Conservation (phyloP, 306 rosid species). For the Chamaecrista fasciculata region DNA sequence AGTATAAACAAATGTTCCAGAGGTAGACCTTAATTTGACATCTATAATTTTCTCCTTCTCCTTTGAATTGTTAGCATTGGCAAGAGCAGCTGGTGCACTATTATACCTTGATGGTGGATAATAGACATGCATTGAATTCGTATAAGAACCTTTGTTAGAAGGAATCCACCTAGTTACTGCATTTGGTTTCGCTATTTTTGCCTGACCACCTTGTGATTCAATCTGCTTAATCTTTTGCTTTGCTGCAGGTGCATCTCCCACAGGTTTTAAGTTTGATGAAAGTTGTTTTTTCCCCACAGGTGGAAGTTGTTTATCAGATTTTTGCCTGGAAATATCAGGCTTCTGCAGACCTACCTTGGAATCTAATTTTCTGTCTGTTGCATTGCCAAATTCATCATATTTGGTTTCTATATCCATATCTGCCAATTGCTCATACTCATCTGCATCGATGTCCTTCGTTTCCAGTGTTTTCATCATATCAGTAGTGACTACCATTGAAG, state of each 20-base stretch:
- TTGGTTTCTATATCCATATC: slow-evolving; percentile 42
- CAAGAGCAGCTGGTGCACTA: slow-evolving; percentile 47
- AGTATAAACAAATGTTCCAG: slow-evolving; percentile 35
- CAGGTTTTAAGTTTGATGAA: slow-evolving; percentile 36
- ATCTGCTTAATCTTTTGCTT: slow-evolving; percentile 59
- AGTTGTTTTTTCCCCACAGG: slow-evolving; percentile 44
- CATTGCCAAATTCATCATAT: slow-evolving; percentile 44
- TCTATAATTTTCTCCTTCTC: slow-evolving; percentile 52
- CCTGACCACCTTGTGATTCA: slow-evolving; percentile 50
- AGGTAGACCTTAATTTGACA: slow-evolving; percentile 45
- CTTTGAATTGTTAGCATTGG: slow-evolving; percentile 34
- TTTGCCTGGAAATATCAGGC: slow-evolving; percentile 41
- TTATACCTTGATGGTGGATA: slow-evolving; percentile 68
- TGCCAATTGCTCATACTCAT: slow-evolving; percentile 42
- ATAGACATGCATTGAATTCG: slow-evolving; percentile 59
- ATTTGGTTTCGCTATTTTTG: slow-evolving; percentile 57
- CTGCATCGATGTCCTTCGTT: slow-evolving; percentile 49
- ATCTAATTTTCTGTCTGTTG: slow-evolving; percentile 37
- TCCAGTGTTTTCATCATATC: slow-evolving; percentile 38
- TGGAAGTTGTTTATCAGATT: slow-evolving; percentile 47
- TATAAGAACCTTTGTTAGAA: slow-evolving; percentile 58
- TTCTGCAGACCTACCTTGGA: slow-evolving; percentile 43
- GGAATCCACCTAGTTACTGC: slow-evolving; percentile 71
- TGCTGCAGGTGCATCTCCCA: slow-evolving; percentile 40
- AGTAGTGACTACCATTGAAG: slow-evolving; percentile 35